Conservation (phyloP, 148 eudicot species). For the Persicaria maculosa region DNA sequence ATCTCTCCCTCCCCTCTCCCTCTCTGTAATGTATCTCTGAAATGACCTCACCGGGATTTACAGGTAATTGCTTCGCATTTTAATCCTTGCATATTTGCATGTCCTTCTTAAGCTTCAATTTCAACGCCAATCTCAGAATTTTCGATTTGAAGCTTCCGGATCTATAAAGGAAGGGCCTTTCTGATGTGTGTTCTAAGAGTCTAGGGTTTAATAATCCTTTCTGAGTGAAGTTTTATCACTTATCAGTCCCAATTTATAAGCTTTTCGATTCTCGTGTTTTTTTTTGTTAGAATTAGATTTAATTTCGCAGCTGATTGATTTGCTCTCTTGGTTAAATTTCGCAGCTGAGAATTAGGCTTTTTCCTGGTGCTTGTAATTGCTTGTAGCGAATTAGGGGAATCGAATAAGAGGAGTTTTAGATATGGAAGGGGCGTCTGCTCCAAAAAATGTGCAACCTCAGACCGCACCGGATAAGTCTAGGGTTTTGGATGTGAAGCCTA, state of each 20-base stretch:
- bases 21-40: neutral
- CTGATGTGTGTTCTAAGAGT: neutral
- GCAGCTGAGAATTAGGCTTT: neutral
- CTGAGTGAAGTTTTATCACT: neutral
- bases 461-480: constrained; percentile 42
- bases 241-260: neutral
- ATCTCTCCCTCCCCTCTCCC: neutral
- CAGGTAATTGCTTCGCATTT: neutral
- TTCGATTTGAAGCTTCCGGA: neutral
- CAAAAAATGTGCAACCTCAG: constrained; percentile 14
- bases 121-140: neutral
- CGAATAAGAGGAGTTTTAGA: constrained; percentile 3
- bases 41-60: neutral
- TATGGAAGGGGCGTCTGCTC: constrained; percentile 39
- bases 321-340: neutral
- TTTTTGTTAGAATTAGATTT: neutral
- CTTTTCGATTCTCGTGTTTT: neutral
- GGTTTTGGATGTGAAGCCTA: constrained; percentile 64
- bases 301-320: neutral
- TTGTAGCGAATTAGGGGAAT: neutral
- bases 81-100: neutral
- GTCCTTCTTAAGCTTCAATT: neutral
- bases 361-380: neutral
- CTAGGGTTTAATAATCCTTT: neutral
- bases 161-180: neutral